Evolutionary conservation across 192 early-diverging fungal species (phyloP), one percentile per base, ranked within the genome.

Genomic region (Coemansia furcata): DNA sequence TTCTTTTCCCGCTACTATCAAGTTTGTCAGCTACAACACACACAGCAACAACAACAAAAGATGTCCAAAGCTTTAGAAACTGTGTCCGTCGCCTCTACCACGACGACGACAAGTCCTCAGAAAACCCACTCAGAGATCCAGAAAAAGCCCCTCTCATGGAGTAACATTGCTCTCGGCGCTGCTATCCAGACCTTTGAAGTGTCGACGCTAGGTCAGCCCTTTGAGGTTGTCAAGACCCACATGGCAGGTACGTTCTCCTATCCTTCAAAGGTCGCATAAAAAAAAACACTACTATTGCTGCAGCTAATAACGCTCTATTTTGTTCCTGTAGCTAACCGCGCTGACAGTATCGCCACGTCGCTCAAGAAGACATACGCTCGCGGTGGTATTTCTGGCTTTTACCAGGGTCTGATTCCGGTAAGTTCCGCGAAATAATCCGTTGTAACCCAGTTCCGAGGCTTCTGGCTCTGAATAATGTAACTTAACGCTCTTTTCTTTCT

Each of bases 161-260:
- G 80, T 54, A 98, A 98, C 77, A 86, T 98, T 42, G 88, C 89
- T 14, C 79, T 98, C 39, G 95, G 95, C 54, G 95, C 93, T 39
- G 90, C 89, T 84, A 91, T 92, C 73, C 90, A 93, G 82, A 86
- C 89, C 68, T 97, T 98, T 74, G 95, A 97, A 74, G 91, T 93
- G 29, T 91, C 92, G 23, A 94, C 95, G 7, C 87, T 96, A 30
- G 93, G 94, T 26, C 95, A 97, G 77, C 95, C 95, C 37, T 98
- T 98, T 78, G 95, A 97, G 84, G 96, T 98, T 26, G 78, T 95
- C 71, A 97, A 97, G 84, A 97, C 95, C 10, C 94, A 95, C 66
- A 88, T 98, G 80, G 95, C 95, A 49, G 92, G 77, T 74, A 70
- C 64, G 72, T 39, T 32, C 14, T 10, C 23, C 23, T 14, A 29